Conservation (phyloP, 2,329 filamentous ascomycete species). For the Ascochyta viciae-villosae region DNA sequence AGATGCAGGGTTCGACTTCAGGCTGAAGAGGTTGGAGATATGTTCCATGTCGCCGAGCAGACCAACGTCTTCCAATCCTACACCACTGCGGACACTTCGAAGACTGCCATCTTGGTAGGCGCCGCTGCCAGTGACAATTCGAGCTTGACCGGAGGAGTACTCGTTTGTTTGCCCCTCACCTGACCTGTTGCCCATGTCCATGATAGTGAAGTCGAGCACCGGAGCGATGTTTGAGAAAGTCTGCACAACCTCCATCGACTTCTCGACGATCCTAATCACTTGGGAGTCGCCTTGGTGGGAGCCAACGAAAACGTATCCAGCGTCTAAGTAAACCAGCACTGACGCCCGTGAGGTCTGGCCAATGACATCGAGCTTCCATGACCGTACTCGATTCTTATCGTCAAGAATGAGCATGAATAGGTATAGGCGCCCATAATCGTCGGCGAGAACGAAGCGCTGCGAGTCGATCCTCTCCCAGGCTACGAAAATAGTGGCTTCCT, state of each 20-base stretch:
- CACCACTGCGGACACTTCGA: slow-evolving; percentile 89
- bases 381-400: slow-evolving; percentile 69
- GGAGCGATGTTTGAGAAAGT: slow-evolving; percentile 85
- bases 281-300: slow-evolving; percentile 95
- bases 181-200: slow-evolving; percentile 91
- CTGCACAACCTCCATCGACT: slow-evolving; percentile 73
- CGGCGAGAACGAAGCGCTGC: slow-evolving; percentile 83
- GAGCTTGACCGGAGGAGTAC: slow-evolving; percentile 92
- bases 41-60: slow-evolving; percentile 79
- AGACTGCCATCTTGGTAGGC: slow-evolving; percentile 88
- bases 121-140: slow-evolving; percentile 91
- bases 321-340: slow-evolving; percentile 77
- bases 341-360: slow-evolving; percentile 77
- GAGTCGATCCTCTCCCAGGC: slow-evolving; percentile 87
- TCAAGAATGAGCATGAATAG: slow-evolving; percentile 79
- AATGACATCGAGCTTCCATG: slow-evolving; percentile 74
- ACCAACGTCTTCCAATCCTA: slow-evolving; percentile 87
- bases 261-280: slow-evolving; percentile 69
- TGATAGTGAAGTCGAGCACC: slow-evolving; percentile 90
- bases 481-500: slow-evolving; percentile 84
- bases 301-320: slow-evolving; percentile 79
- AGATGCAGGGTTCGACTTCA: slow-evolving; percentile 61
- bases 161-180: slow-evolving; percentile 82
- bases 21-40: slow-evolving; percentile 74
- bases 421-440: slow-evolving; percentile 87